Conservation (phyloP, 805 yeast genomes). For the Grigorovia humatica region DNA sequence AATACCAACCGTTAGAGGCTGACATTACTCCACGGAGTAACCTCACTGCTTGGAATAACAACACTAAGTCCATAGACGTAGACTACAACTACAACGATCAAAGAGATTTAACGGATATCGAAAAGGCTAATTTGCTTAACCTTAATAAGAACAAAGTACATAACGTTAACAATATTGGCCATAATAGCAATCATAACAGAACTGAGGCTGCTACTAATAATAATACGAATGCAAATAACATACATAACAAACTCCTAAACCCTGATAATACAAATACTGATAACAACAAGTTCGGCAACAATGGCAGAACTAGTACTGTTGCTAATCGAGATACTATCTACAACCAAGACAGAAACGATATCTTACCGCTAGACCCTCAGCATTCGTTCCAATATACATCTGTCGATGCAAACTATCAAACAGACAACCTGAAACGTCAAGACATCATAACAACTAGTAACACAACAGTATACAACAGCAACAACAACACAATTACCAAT, state of each 20-base stretch:
- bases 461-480: not conserved
- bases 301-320: too few species aligned
- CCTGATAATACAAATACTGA: too few species aligned
- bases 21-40: slow-evolving; percentile 3
- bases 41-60: not conserved
- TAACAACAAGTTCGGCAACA: too few species aligned
- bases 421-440: too few species aligned
- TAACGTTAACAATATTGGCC: not conserved
- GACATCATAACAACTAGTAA: too few species aligned
- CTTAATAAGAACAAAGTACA: not conserved
- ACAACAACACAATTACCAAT: not conserved
- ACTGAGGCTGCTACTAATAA: not conserved
- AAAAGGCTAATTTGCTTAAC: not conserved
- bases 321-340: too few species aligned
- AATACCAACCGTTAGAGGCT: slow-evolving; percentile 13
- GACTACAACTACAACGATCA: not conserved
- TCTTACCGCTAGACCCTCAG: too few species aligned
- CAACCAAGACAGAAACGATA: too few species aligned
- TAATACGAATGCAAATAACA: too few species aligned
- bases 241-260: too few species aligned
- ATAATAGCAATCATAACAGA: not conserved
- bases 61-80: not conserved
- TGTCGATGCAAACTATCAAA: too few species aligned
- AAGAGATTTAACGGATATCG: not conserved
- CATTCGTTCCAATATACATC: too few species aligned